Evolutionary conservation across 2,329 filamentous ascomycete genomes (phyloP).

Genomic region (Stromatinia cepivora): DNA sequence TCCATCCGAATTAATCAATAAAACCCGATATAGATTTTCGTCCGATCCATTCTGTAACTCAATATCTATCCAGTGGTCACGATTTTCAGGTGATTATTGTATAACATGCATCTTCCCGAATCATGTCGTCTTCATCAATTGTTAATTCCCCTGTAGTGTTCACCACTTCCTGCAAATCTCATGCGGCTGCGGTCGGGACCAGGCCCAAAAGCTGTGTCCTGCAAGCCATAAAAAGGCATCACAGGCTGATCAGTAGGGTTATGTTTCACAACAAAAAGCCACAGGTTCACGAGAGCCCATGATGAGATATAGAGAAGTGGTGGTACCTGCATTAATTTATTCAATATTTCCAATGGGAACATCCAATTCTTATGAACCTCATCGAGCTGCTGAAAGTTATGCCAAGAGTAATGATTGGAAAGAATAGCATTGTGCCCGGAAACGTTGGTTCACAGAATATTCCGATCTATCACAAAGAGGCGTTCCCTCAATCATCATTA

Average conservation of each 20-base stretch:
- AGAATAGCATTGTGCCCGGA: not conserved
- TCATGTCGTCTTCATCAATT: slow-evolving; percentile 12
- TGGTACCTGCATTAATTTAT: slow-evolving; percentile 16
- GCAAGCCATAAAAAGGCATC: slow-evolving; percentile 19
- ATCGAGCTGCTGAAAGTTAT: slow-evolving; percentile 11
- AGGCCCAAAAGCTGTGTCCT: slow-evolving; percentile 15
- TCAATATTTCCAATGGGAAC: slow-evolving; percentile 15
- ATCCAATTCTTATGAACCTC: slow-evolving; percentile 15
- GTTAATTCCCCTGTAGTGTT: slow-evolving; percentile 16
- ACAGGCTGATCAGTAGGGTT: slow-evolving; percentile 11
- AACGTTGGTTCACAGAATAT: slow-evolving; percentile 4
- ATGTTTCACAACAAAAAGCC: slow-evolving; percentile 6
- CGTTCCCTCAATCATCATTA: not conserved
- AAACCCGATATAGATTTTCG: slow-evolving; percentile 12
- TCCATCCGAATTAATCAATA: slow-evolving; percentile 8
- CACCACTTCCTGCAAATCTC: slow-evolving; percentile 14
- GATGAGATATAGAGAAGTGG: slow-evolving; percentile 2
- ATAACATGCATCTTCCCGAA: slow-evolving; percentile 18
- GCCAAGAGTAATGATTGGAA: not conserved
- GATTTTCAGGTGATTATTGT: slow-evolving; percentile 24
- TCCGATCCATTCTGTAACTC: slow-evolving; percentile 14
- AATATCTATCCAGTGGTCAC: slow-evolving; percentile 13
- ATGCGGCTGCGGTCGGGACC: slow-evolving; percentile 13
- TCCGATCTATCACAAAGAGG: slow-evolving; percentile 22
- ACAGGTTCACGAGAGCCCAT: not conserved